These are phyloP conservation scores for Lactarius psammicola DNA, from an alignment of 768 basidiomycete species.

Conservation along the genomic window DNA sequence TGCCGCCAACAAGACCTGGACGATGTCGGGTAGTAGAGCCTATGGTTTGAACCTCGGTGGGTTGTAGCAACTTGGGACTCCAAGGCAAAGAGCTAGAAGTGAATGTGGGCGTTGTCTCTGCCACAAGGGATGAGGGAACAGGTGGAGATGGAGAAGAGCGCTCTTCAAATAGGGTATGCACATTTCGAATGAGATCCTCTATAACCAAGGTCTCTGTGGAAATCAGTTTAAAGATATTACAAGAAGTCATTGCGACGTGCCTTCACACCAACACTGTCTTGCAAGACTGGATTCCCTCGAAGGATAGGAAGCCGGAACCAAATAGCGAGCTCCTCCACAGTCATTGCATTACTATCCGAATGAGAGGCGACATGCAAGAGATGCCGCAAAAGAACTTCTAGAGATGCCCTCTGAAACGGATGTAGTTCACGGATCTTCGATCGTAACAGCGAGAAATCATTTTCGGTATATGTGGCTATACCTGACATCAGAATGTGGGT, in stretches of 20 bases:
- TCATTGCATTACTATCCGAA: neutral
- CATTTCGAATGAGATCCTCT: neutral
- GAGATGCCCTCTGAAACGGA: neutral
- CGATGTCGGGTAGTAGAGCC: neutral
- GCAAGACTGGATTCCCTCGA: neutral
- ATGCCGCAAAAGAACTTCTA: neutral
- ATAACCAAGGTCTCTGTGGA: neutral
- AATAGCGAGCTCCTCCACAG: neutral
- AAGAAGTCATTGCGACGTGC: neutral
- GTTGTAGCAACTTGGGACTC: neutral
- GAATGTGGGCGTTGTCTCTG: too few relatives aligned
- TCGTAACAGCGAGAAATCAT: neutral
- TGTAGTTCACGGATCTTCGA: neutral
- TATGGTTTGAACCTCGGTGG: neutral
- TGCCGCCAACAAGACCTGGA: neutral
- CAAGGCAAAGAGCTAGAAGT: neutral
- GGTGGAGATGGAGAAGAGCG: rapidly evolving
- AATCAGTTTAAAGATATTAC: rapidly evolving
- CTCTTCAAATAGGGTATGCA: neutral
- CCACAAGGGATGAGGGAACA: too few relatives aligned
- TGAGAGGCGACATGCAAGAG: neutral
- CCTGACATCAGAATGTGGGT: neutral
- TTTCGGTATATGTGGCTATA: neutral
- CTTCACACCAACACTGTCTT: neutral
- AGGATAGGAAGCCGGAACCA: neutral